A percentile compares a stretch with the other conserved stretches of the same genome.
Evolutionary conservation across 345 rosid species (phyloP).

Genomic region (Citrus inodora): DNA sequence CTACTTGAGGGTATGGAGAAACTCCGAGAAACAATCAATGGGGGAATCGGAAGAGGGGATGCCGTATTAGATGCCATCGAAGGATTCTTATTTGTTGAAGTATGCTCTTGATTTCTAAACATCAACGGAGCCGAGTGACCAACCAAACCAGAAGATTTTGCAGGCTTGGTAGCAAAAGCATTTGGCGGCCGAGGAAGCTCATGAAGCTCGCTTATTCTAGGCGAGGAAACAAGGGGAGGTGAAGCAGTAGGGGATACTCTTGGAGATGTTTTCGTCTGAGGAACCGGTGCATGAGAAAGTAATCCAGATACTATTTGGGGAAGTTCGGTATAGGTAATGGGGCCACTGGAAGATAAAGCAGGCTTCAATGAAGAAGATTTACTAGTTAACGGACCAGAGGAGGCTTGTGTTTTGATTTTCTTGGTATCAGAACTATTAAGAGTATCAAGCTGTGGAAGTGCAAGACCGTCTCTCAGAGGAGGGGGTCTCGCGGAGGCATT

Average conservation of each 20-base stretch:
- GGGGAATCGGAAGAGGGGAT: conserved; percentile 85
- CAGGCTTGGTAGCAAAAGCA: conserved; percentile 40
- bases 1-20: conserved; percentile 83
- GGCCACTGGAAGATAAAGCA: conserved; percentile 43
- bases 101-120: conserved; percentile 56
- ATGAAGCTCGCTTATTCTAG: conserved; percentile 78
- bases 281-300: conserved; percentile 39
- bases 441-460: conserved; percentile 28
- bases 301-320: conserved; percentile 44
- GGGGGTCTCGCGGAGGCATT: conserved; percentile 50
- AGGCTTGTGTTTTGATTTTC: conserved; percentile 51
- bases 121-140: conserved; percentile 91
- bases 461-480: conserved; percentile 47
- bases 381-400: conserved; percentile 68
- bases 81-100: conserved; percentile 33
- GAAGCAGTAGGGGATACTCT: conserved; percentile 75
- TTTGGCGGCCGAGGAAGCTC: conserved; percentile 95
- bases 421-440: conserved; percentile 37
- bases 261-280: conserved; percentile 56
- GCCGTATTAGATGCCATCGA: conserved; percentile 40
- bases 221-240: conserved; percentile 80
- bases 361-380: conserved; percentile 53
- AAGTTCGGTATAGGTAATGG: conserved; percentile 39
- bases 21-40: conserved; percentile 59
- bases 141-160: conserved; percentile 44